Evolutionary conservation across 805 yeast species (phyloP).

Genomic region (Saturnispora dispora): DNA sequence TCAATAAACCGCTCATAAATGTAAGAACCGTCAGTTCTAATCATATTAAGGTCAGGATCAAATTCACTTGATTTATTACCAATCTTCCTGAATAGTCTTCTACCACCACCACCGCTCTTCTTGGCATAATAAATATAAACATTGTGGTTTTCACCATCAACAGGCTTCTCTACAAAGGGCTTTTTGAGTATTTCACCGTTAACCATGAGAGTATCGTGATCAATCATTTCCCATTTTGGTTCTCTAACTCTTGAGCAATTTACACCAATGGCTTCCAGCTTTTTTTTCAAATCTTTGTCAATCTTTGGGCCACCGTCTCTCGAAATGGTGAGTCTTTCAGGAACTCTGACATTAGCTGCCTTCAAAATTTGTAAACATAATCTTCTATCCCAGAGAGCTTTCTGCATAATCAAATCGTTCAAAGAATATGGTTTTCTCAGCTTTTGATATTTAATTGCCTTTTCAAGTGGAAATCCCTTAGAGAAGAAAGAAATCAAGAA

Average conservation of each 20-base stretch:
- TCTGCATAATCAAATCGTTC: conserved; percentile 86
- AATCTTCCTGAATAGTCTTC: conserved; percentile 86
- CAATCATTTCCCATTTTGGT: conserved; percentile 81
- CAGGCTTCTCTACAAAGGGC: conserved; percentile 98
- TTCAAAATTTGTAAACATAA: conserved; percentile 72
- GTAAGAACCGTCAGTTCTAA: conserved; percentile 85
- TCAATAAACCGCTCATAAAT: conserved; percentile 95
- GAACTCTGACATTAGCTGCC: conserved; percentile 81
- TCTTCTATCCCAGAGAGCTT: conserved; percentile 95
- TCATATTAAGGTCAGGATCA: conserved; percentile 65
- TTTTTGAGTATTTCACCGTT: conserved; percentile 65
- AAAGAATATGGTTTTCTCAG: conserved; percentile 83
- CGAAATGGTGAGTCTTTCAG: conserved; percentile 76
- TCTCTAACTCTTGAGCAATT: conserved; percentile 42
- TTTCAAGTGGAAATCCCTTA: conserved; percentile 92
- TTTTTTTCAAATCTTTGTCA: conserved; percentile 53
- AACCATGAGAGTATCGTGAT: conserved; percentile 73
- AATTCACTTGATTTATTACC: conserved; percentile 96
- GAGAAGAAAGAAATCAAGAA: conserved; percentile 88
- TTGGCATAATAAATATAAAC: conserved; percentile 85
- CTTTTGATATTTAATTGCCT: conserved; percentile 85
- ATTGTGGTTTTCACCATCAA: conserved; percentile 97
- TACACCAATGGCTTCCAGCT: conserved; percentile 56
- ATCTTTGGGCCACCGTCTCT: conserved; percentile 96
- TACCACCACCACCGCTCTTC: conserved; percentile 94